Base-by-base conservation (phyloP, 495 filamentous ascomycete species). In the Talaromyces liani region DNA sequence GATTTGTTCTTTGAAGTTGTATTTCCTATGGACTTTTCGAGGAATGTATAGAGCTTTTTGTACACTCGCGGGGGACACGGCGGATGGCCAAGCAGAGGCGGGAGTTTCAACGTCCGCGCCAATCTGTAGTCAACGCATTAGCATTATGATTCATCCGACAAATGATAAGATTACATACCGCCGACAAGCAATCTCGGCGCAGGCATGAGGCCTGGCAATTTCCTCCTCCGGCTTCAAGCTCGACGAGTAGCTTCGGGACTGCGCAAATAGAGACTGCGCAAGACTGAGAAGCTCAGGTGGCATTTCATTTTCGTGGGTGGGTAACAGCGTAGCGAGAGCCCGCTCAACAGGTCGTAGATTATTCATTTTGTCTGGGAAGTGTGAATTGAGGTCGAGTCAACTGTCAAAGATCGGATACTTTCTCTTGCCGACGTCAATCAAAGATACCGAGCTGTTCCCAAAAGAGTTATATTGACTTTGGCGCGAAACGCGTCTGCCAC, bases 121-220 rank as follows among this genome's bases (percentile, higher is more conserved):
- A 97, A 82, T 64, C 92, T 93, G 55, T 18, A 36, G 10, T 27
- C 33, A 25, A n/a, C 70, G 33, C 72, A 68, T 31, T 14, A 65
- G 55, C 14, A 59, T 51, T 54, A n/a, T 33, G 4, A 55, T 18
- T 64, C 29, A 29, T 47, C 18, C 31, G 27, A 10, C 34, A 24
- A 24, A 24, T 58, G 20, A 63, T 2, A 2, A 25, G n/a, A 5
- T 14, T 20, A 6, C 31, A 60, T 64, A 90, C 89, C 91, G 84
- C 73, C 92, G 90, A 75, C 93, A 97, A 45, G 94, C 94, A 36
- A 98, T 84, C 72, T 98, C 88, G 1, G 92, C 90, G 71, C 95
- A 98, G 9, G 90, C 91, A 74, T 94, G 96, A 9, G 86, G 82
- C 6, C 93, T 84, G 18, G 89, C 90, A 65, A 92, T 87, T 71